Evolutionary conservation across 768 basidiomycete genomes (phyloP).

Genomic region (Russula abietina): DNA sequence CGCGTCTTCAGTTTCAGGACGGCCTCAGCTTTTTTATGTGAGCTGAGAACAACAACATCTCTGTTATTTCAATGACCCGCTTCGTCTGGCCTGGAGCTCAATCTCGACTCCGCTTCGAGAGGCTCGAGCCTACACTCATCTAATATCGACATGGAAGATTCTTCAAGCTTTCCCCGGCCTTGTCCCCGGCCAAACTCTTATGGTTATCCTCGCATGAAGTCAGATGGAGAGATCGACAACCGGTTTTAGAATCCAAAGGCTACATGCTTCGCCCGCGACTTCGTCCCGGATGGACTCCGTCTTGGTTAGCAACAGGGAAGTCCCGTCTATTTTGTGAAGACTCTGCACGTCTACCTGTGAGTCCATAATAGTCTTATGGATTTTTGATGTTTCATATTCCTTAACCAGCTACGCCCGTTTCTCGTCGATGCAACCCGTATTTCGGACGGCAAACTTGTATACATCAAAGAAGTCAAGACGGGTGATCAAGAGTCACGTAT

Average conservation of each 20-base stretch:
- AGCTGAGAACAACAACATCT: no score
- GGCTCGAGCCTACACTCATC: no score
- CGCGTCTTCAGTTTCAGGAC: no score
- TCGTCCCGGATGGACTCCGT: constrained; percentile 23
- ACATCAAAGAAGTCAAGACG: constrained; percentile 29
- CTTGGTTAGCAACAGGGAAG: constrained; percentile 13
- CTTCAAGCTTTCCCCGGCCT: no score
- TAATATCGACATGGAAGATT: no score
- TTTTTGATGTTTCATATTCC: background rate
- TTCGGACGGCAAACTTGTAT: constrained; percentile 29
- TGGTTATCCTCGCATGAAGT: no score
- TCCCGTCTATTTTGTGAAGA: background rate
- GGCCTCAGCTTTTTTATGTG: no score
- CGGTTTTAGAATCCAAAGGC: constrained; percentile 16
- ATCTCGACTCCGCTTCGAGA: no score
- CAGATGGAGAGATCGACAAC: constrained; percentile 17
- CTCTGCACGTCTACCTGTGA: background rate
- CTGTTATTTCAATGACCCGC: no score
- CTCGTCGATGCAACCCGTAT: constrained; percentile 32
- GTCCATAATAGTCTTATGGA: background rate
- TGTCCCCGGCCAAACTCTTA: no score
- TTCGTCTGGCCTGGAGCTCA: no score
- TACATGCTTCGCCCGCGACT: constrained; percentile 23
- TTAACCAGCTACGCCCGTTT: background rate
- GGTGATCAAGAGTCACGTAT: constrained; percentile 22